Conservation (phyloP, 768 basidiomycete species). For the Lactarius indigo region DNA sequence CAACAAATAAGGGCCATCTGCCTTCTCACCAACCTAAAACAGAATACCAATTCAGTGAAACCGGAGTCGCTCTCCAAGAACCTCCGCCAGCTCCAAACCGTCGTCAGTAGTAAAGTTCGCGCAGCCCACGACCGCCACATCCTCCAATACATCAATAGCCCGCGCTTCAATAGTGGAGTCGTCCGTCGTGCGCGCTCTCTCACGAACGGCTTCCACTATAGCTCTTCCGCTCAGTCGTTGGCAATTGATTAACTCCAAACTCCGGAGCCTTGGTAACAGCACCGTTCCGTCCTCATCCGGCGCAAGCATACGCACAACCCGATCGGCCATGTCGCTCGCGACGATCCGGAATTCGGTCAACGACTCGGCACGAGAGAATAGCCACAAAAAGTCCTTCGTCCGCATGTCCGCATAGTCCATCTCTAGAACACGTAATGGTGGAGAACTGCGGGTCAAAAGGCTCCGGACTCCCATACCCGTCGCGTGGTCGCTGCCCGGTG, state of each 20-base stretch:
- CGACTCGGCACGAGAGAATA: slow-evolving; percentile 52
- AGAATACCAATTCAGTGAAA: slow-evolving; percentile 12
- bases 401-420: slow-evolving; percentile 85
- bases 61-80: slow-evolving; percentile 29
- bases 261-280: slow-evolving; percentile 52
- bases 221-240: slow-evolving; percentile 58
- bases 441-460: slow-evolving; percentile 56
- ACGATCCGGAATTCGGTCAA: slow-evolving; percentile 69
- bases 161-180: slow-evolving; percentile 22
- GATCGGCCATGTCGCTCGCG: slow-evolving; percentile 79
- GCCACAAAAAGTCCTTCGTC: slow-evolving; percentile 72
- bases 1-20: background rate
- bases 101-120: slow-evolving; percentile 30
- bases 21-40: background rate
- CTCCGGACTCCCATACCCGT: slow-evolving; percentile 77
- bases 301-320: slow-evolving; percentile 56
- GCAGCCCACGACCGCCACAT: slow-evolving; percentile 33
- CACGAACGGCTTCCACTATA: slow-evolving; percentile 48
- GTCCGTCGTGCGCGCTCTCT: slow-evolving; percentile 45
- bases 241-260: slow-evolving; percentile 56
- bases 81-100: slow-evolving; percentile 26
- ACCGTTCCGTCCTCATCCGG: slow-evolving; percentile 38
- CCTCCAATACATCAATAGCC: slow-evolving; percentile 27
- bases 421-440: slow-evolving; percentile 61
- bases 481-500: slow-evolving; percentile 70